Base-by-base conservation (phyloP, 345 rosid species). In the Eucalyptus decipiens region DNA sequence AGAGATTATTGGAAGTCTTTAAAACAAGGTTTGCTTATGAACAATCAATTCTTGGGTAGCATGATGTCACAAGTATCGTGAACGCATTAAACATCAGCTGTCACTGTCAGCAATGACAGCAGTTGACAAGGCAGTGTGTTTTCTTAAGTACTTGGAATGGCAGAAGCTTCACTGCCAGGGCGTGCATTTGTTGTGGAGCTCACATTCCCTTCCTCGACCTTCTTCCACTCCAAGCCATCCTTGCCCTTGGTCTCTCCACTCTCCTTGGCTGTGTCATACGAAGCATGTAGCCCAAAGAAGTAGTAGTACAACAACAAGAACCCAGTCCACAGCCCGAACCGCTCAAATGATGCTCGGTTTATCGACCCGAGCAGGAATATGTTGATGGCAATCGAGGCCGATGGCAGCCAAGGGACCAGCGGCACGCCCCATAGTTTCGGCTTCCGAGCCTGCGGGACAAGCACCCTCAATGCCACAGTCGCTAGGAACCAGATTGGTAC, bases 351-450 rank as follows among this genome's bases (percentile, higher is more conserved):
- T 24, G 88, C 88, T 58, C 40, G 56, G 54, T 92, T 91, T 5
- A 93, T 92, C 2, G 93, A 93, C 43, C 95, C 95, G 6, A 93
- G 89, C n/a, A 93, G 91, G 91, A 92, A 93, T 56, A 93, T 88
- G 89, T 93, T 92, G 87, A 93, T 90, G 5, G 91, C 49, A 21
- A 93, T 91, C 7, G 95, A 93, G 23, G 89, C 87, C 4, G 93
- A 93, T 2, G 94, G 95, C 67, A 93, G 51, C 94, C 94, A 93
- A 21, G 94, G 95, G 65, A 93, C 95, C 30, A 93, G 72, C 5
- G 94, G 95, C 58, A 91, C 95, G 1, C 93, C 94, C 94, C 95
- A 92, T 12, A 92, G 58, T 69, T 86, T 91, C 13, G 95, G 94
- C 5, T 92, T 85, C 47, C 90, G 90, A 21, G 94, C 95, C 6